Conservation (phyloP, 1,284 basidiomycete genomes). For the Ganoderma lingzhi region DNA sequence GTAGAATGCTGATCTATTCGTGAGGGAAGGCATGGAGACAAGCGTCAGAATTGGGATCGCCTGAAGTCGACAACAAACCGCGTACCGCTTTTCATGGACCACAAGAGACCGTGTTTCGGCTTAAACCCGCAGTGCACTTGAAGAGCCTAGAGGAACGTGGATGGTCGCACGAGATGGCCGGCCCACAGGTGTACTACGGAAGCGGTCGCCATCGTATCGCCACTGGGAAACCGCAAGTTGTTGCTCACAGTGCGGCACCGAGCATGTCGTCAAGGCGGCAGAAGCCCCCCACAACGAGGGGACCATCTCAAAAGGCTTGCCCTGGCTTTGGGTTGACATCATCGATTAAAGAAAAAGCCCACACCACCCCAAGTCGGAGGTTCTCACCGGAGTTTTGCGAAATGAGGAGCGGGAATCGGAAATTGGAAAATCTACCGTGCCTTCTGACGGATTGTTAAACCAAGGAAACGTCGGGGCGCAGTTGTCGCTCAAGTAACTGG, state of each 20-base stretch:
- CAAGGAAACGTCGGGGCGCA: no score
- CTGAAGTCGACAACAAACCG: slow-evolving; percentile 62
- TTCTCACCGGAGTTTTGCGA: not conserved
- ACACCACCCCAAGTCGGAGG: not conserved
- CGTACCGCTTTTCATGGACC: not conserved
- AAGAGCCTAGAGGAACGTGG: no score
- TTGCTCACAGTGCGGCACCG: no score
- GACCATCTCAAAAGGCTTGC: slow-evolving; percentile 42
- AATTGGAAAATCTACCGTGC: not conserved
- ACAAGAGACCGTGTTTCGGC: not conserved
- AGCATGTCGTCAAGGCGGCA: slow-evolving; percentile 64
- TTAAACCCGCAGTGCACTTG: no score
- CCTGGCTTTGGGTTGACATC: slow-evolving; percentile 14
- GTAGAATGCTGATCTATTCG: slow-evolving; percentile 41
- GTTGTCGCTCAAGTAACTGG: no score
- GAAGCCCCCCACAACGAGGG: slow-evolving; percentile 66
- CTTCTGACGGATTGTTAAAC: not conserved
- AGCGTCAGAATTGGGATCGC: slow-evolving; percentile 63
- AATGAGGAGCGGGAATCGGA: not conserved
- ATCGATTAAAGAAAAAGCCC: slow-evolving; percentile 36
- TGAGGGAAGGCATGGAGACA: slow-evolving; percentile 37
- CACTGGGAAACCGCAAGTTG: no score
- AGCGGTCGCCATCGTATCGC: no score
- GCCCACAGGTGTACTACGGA: no score
- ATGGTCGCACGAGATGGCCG: no score